Base-by-base conservation (phyloP, 2,329 filamentous ascomycete species). In the Colletotrichum theobromicola region DNA sequence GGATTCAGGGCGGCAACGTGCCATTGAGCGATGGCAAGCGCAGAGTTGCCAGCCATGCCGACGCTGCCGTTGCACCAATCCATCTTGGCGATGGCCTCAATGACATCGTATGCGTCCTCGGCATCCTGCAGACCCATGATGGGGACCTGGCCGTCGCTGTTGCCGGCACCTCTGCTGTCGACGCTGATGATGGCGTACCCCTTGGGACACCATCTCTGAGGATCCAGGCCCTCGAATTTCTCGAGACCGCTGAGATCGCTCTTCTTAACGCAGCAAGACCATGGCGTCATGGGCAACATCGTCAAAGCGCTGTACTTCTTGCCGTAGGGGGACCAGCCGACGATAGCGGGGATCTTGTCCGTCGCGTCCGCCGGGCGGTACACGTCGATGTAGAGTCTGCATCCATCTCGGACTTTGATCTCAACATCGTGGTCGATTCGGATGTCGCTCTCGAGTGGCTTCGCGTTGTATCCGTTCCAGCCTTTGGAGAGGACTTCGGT, bases 301-400 rank as follows among this genome's bases (percentile, higher is more conserved):
- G 82, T 79, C 7, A 87, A 76, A 4, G 82, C 83, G 24, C 81
- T 84, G 75, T 83, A 85, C 76, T 87, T 85, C 77, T 89, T 89
- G 32, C 87, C 87, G 73, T 86, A 88, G n/a, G 82, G 83, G 6
- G 82, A 84, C 86, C 86, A 88, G 66, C 81, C 81, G 3, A 88
- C 77, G 35, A 88, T 80, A 5, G 85, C 86, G 3, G 87, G 87
- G 1, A 88, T 78, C 68, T 83, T 84, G 71, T 81, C 79, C 7
- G 37, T 64, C 32, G 77, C 70, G n/a, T 81, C 78, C 2, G 83
- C 79, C 1, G 86, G 86, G 9, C 86, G 81, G 77, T 87, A 88
- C 46, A 88, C 81, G 69, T 88, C 87, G 7, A 81, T 81, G 76
- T 87, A 88, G 0, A 88, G 79, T 1, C 80, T 80, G 21, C 77